A percentile compares a stretch with the other conserved stretches of the same genome.
Conservation (phyloP, 176 grass and related monocot species). For the Ampelocalamus luodianensis region DNA sequence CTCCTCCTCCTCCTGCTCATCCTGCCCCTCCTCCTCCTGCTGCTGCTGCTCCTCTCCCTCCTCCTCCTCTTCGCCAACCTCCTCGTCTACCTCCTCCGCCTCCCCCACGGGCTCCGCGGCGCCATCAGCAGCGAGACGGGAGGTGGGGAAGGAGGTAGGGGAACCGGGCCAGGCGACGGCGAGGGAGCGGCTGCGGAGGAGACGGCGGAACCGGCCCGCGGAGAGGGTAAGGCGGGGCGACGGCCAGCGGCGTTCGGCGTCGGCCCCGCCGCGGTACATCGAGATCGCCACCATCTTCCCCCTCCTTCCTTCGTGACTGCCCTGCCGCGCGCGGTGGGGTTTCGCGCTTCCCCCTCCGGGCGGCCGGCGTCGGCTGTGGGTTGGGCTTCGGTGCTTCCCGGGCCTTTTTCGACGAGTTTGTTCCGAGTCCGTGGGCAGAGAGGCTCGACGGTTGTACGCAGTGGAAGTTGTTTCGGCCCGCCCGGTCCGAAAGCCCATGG, state of each 20-base stretch:
- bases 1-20: neutral
- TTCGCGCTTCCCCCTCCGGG: neutral
- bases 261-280: conserved; percentile 59
- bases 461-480: too few relatives aligned
- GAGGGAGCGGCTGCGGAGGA: conserved; percentile 55
- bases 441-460: too few relatives aligned
- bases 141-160: neutral
- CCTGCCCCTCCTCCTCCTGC: neutral
- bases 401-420: neutral
- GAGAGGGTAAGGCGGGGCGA: conserved; percentile 41
- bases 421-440: too few relatives aligned
- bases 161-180: conserved; percentile 32
- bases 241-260: conserved; percentile 50
- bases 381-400: neutral
- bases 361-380: neutral
- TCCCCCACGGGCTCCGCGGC: neutral
- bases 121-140: conserved; percentile 6
- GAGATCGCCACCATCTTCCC: conserved; percentile 69
- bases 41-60: neutral
- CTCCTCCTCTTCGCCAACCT: neutral
- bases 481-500: too few relatives aligned
- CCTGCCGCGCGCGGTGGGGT: neutral
- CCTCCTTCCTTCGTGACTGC: too few relatives aligned
- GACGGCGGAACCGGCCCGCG: conserved; percentile 56
- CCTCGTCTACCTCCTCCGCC: neutral